Evolutionary conservation across 331 rosid genomes (phyloP), one percentile per base, ranked within the genome.

Genomic region (Quercus phellos): DNA sequence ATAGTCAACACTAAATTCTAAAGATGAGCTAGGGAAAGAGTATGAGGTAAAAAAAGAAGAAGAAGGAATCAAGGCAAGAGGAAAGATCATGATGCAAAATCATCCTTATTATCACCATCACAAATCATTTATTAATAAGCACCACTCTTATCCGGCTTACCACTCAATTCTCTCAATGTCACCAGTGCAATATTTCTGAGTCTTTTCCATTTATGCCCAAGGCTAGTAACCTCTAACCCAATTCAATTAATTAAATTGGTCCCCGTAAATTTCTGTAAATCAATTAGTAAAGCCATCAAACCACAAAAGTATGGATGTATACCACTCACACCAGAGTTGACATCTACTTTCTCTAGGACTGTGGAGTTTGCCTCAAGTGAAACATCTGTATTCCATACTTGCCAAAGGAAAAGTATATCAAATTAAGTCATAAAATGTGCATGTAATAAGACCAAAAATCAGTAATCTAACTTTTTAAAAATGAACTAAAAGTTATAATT

Each of bases 1-100:
- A 16, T 7, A 71, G 50, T 70, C 55, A 66, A 70, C 66, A 70
- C 46, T 24, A 54, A 74, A 74, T 19, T 27, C 73, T 58, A 72
- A 67, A 70, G 77, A 71, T 9, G 34, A 75, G 21, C 35, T 30
- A 24, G 73, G 30, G 66, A 42, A 70, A 53, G 26, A 77, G 51
- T 22, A 30, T 8, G 9, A 58, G 17, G 38, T 19, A 38, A 69
- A 68, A 7, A 26, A 26, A 7, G 11, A 72, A 78, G 26, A 72
- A 53, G 34, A 59, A 61, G 35, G 61, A 26, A 38, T 54, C 16
- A 0, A 32, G n/a, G 51, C 27, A 66, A 34, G 50, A 32, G 34
- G 38, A 66, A 66, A 17, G 50, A 66, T 18, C 26, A 34, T 18
- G 38, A 63, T 27, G 21, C 0, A 29, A 29, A 35, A 63, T 29